These are phyloP conservation scores for Nicotiana paniculata DNA, from an alignment of 257 asterid species.

Conservation along the genomic window DNA sequence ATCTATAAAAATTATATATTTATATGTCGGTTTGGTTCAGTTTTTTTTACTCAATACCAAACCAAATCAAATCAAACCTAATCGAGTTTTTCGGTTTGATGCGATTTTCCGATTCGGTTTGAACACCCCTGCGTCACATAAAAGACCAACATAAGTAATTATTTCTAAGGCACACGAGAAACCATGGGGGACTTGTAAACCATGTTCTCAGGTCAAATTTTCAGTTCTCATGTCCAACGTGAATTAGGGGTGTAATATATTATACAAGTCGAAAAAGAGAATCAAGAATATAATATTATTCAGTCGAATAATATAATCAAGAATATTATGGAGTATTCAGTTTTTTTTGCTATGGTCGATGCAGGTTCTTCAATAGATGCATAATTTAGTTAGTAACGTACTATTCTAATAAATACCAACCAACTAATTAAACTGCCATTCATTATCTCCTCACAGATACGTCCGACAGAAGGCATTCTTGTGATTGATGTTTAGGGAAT, in stretches of 20 bases:
- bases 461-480: background rate
- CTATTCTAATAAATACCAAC: background rate
- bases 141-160: background rate
- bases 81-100: too few species aligned
- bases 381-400: background rate
- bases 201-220: background rate
- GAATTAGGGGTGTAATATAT: background rate
- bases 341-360: background rate
- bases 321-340: background rate
- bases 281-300: background rate
- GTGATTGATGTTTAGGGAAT: background rate
- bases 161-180: background rate
- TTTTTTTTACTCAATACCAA: too few species aligned
- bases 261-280: background rate
- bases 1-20: too few species aligned
- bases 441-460: background rate
- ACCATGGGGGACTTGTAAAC: constrained; percentile 6
- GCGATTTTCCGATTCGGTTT: too few species aligned
- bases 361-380: background rate
- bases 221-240: background rate
- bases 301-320: background rate
- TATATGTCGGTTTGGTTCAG: too few species aligned
- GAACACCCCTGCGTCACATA: too few species aligned
- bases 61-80: too few species aligned
- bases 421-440: background rate